phyloP scores from a whole-genome alignment of 352 stramenopile species.

The Globisporangium cylindrosporum region DNA sequence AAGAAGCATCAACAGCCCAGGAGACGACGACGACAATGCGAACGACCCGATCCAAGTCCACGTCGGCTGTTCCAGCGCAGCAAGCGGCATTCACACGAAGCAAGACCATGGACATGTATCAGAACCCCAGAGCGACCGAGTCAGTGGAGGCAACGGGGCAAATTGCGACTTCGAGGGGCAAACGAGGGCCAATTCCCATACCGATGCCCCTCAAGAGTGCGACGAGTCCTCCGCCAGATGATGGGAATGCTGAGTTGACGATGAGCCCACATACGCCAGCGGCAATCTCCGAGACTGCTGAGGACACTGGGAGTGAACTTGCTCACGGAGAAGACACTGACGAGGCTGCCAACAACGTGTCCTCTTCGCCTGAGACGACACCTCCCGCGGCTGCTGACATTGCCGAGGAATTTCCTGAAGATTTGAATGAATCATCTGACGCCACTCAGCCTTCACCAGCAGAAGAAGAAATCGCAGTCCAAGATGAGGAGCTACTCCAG shows the following conservation, averaged over 20 bases:
- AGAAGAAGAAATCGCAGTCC: not conserved
- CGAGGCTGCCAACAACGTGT: not conserved
- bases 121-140: not conserved
- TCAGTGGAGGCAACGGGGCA: not conserved
- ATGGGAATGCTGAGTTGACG: not conserved
- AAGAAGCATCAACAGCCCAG: not conserved
- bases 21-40: not conserved
- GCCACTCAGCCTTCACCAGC: not conserved
- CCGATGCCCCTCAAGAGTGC: not conserved
- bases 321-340: not conserved
- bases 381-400: not conserved
- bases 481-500: not conserved
- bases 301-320: not conserved
- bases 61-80: not conserved
- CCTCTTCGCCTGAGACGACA: not conserved
- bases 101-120: slow-evolving; percentile 2
- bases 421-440: not conserved
- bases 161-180: not conserved
- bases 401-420: not conserved
- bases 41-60: slow-evolving; percentile 4
- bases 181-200: not conserved
- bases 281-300: not conserved
- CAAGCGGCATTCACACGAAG: slow-evolving; percentile 7
- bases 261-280: not conserved
- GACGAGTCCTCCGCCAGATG: not conserved